phyloP scores from a whole-genome alignment of 2,329 filamentous ascomycete species.

The Cucurbitaria berberidis region DNA sequence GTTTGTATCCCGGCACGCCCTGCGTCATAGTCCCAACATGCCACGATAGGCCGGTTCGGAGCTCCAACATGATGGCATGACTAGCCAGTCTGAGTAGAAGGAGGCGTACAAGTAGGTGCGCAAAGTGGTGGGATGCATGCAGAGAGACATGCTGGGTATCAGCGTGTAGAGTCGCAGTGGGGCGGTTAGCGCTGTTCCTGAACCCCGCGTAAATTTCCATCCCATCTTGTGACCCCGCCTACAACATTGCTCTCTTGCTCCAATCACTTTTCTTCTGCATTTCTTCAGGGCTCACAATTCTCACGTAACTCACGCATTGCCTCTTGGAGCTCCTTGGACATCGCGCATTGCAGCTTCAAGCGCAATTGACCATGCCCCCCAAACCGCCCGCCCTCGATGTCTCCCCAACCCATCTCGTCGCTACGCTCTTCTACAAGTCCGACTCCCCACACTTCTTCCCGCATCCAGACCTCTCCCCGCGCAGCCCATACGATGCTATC shows the following conservation, averaged over 20 bases:
- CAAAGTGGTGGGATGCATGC: not conserved
- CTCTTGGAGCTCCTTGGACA: too few species aligned
- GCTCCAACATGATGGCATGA: too few species aligned
- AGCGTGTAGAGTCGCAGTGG: not conserved
- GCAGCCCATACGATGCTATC: constrained; percentile 38
- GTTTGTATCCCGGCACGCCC: not conserved
- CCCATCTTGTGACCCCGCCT: constrained; percentile 6
- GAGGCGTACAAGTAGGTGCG: not conserved
- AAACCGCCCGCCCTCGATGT: constrained; percentile 27
- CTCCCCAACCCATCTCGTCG: constrained; percentile 36
- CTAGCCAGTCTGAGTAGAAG: not conserved
- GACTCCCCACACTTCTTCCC: constrained; percentile 48
- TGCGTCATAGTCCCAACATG: not conserved
- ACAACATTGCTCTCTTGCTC: not conserved
- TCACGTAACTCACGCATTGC: not conserved
- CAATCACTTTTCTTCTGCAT: not conserved
- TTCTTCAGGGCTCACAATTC: not conserved
- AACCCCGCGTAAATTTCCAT: constrained; percentile 9
- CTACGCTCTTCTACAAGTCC: constrained; percentile 49
- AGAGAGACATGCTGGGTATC: not conserved
- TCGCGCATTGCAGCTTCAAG: not conserved
- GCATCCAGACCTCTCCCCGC: constrained; percentile 56
- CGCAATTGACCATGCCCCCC: constrained; percentile 19
- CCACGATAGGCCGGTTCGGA: too few species aligned
- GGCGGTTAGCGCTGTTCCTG: constrained; percentile 1